These are phyloP conservation scores for Podospora sp. DNA, from an alignment of 495 filamentous ascomycete species.

Conservation along the genomic window DNA sequence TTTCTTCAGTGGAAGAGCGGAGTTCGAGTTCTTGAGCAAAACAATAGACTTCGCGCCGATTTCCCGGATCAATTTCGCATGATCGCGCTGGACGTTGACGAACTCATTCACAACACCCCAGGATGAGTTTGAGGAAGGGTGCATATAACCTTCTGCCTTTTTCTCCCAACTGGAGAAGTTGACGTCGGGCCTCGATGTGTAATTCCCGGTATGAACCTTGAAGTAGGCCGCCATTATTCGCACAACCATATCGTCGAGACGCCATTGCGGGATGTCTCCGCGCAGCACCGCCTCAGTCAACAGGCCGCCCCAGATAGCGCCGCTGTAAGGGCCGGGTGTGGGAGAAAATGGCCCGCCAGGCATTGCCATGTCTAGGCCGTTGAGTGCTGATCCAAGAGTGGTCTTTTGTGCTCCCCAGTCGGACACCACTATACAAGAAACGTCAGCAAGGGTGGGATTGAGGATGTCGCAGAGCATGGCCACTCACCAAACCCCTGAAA, in stretches of 20 bases:
- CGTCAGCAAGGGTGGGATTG: background rate
- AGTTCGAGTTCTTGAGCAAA: conserved; percentile 62
- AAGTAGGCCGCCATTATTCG: conserved; percentile 88
- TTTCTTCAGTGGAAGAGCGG: conserved; percentile 55
- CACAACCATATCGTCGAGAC: conserved; percentile 90
- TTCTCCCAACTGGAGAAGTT: conserved; percentile 90
- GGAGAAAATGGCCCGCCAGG: conserved; percentile 67
- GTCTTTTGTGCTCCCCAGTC: conserved; percentile 91
- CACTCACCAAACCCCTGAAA: conserved; percentile 65
- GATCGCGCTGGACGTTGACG: conserved; percentile 55
- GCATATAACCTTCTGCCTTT: conserved; percentile 68
- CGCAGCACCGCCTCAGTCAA: conserved; percentile 78
- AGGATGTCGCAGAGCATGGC: background rate
- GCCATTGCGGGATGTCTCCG: conserved; percentile 69
- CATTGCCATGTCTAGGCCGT: conserved; percentile 94
- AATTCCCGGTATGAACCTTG: conserved; percentile 72
- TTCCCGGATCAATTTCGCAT: conserved; percentile 54
- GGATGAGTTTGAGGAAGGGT: conserved; percentile 59
- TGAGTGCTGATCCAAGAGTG: conserved; percentile 74
- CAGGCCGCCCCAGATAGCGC: conserved; percentile 67
- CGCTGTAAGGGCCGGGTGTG: conserved; percentile 49
- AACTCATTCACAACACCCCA: conserved; percentile 68
- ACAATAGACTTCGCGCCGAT: conserved; percentile 62
- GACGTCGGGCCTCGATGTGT: conserved; percentile 59
- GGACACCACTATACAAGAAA: conserved; percentile 59